Evolutionary conservation across 805 yeast genomes (phyloP), one percentile per base, ranked within the genome.

Genomic region (Saturnispora galanensis): DNA sequence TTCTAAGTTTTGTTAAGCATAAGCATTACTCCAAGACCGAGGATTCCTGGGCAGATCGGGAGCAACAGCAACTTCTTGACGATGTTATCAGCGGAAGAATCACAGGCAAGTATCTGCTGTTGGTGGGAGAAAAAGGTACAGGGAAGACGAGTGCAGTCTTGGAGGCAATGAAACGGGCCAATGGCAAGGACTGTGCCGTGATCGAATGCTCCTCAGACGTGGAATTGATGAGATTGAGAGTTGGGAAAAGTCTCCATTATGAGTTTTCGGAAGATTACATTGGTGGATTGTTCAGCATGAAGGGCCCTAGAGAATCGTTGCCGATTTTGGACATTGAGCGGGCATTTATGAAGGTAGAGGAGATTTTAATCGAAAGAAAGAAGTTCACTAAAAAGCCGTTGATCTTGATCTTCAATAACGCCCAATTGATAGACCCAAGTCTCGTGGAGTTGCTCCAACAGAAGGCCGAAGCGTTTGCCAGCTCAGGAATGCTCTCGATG

Each of bases 151-250:
- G 90, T 1, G 71, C 86, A 67, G 69, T 85, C 12, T 61, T 82
- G 53, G 87, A 84, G 51, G 73, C 87, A 2, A 75, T 85, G 68
- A 72, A 77, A 47, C 74, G 79, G 51, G 76, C 75, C 2, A 65
- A 71, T 33, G 86, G 89, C 0, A 60, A 64, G 41, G 76, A 80
- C 53, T 84, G 86, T 41, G 75, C 86, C 0, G 70, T 81, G 40
- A 65, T 85, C 48, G 94, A 85, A 56, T 93, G 93, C 1, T 93
- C 84, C 54, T 81, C 89, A 0, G 95, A 85, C 57, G 86, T 90
- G 0, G 95, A 85, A 57, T 77, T 85, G 40, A 81, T 85, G 57
- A 68, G 95, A 47, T 74, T 84, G 17, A 63, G 95, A 35, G 66
- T 85, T 10, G 95, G 95, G 2, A 73, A 75, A 48, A 89, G 94